A percentile compares a stretch with the other conserved stretches of the same genome.
These are phyloP conservation scores for Fraxinus albicans DNA, from an alignment of 305 asterid species.

Conservation along the genomic window DNA sequence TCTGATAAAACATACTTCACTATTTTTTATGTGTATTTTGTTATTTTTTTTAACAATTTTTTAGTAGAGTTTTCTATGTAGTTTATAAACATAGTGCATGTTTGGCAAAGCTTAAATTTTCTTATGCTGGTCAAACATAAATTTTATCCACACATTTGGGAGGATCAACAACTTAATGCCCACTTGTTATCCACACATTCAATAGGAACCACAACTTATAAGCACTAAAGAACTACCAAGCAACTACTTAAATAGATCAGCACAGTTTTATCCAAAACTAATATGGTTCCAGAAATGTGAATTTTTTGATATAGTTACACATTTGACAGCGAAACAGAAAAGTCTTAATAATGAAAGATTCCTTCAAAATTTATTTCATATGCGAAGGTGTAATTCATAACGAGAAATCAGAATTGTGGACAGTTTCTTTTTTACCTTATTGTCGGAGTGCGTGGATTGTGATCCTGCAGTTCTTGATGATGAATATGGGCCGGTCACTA, in stretches of 20 bases:
- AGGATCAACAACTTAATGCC: not conserved
- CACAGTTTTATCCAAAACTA: not conserved
- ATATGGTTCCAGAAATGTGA: not conserved
- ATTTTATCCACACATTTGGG: not conserved
- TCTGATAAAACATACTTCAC: not conserved
- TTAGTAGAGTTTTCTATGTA: not conserved
- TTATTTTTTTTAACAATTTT: not conserved
- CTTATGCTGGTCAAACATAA: not conserved
- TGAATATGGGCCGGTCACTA: not conserved
- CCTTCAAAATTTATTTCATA: not conserved
- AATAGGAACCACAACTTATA: not conserved
- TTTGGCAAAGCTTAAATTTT: not conserved
- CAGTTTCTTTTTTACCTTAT: not conserved
- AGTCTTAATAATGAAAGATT: not conserved
- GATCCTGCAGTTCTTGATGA: not conserved
- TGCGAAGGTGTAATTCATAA: not conserved
- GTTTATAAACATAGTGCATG: not conserved
- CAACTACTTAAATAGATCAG: not conserved
- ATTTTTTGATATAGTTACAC: not conserved
- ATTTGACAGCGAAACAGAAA: not conserved
- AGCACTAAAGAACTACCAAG: not conserved
- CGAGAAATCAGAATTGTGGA: not conserved
- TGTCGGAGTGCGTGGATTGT: not conserved
- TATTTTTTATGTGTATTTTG: not conserved
- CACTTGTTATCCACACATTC: not conserved